Base-by-base conservation (phyloP, 2,329 filamentous ascomycete species). In the Cryoendolithus antarcticus region DNA sequence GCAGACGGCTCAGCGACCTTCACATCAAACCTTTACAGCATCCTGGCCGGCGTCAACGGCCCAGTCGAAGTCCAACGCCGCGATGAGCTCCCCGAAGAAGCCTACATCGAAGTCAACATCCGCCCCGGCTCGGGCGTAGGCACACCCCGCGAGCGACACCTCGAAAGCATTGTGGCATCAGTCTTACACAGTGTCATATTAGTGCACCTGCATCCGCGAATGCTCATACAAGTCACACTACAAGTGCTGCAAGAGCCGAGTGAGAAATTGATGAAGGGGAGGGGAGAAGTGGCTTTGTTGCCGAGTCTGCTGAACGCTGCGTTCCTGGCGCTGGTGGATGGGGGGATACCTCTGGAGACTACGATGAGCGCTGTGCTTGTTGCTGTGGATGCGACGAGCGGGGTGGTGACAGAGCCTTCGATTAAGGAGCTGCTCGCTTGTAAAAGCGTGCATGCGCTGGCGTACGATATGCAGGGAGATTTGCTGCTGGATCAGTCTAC, bases 61-160 rank as follows among this genome's bases (percentile, higher is more conserved):
- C 91, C 91, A 10, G 76, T 96, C 49, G 91, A 98, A 65, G 85
- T 89, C n/a, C 77, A 79, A 51, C 76, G 88, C 53, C 77, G 85
- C 53, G 89, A 98, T 57, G 86, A 96, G 60, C 76, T 91, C 49
- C 82, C 91, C 6, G 88, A 93, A 61, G 86, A 95, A 65, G 86
- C 89, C 21, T 76, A 81, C 36, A 70, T 98, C 48, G 91, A 96
- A 62, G 84, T 98, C 42, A 78, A 89, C 57, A 75, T 98, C 48
- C 77, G 91, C 59, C 89, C 89, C 35, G 80, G 82, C 29, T 78
- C 81, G 47, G 88, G 88, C 10, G 79, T 91, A 34, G 86, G 83
- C 67, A 66, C 62, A 32, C 62, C 65, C 5, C 56, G 59, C 48
- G 69, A 71, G 46, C 74, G 86, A 51, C 85, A 93, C 61, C 75